phyloP scores from a whole-genome alignment of 495 filamentous ascomycete genomes.

The Xylaria nigripes region DNA sequence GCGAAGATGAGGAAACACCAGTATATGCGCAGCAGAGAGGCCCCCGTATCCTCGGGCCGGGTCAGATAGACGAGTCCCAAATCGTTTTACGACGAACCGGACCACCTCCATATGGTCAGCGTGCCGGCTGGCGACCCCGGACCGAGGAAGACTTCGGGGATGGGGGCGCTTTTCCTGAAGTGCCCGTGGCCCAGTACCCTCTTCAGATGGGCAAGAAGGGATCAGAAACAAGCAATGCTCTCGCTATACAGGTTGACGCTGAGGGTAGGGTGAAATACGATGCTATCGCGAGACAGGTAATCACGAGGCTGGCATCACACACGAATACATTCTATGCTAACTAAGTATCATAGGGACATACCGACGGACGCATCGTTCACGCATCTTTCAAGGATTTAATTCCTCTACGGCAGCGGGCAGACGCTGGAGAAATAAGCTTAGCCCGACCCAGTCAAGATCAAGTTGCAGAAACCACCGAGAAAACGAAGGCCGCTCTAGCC shows the following conservation, averaged over 20 bases:
- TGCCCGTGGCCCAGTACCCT: slow-evolving; percentile 90
- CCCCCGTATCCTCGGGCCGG: slow-evolving; percentile 68
- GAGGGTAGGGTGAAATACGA: slow-evolving; percentile 95
- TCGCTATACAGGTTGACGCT: slow-evolving; percentile 82
- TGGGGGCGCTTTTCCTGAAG: slow-evolving; percentile 89
- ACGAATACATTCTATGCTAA: not conserved
- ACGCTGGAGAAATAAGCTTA: slow-evolving; percentile 88
- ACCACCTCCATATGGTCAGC: slow-evolving; percentile 42
- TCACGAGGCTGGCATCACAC: not conserved
- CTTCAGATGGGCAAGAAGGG: slow-evolving; percentile 86
- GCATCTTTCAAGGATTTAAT: slow-evolving; percentile 96
- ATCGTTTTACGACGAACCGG: slow-evolving; percentile 58
- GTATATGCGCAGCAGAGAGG: slow-evolving; percentile 64
- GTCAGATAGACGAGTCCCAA: slow-evolving; percentile 75
- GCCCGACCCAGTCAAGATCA: slow-evolving; percentile 80
- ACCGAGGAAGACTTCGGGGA: slow-evolving; percentile 91
- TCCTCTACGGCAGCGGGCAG: slow-evolving; percentile 83
- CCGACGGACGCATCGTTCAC: slow-evolving; percentile 76
- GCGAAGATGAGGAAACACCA: slow-evolving; percentile 75
- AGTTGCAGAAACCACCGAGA: slow-evolving; percentile 71
- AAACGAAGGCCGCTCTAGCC: slow-evolving; percentile 77
- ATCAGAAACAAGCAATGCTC: slow-evolving; percentile 68
- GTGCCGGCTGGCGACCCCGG: slow-evolving; percentile 78
- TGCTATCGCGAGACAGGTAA: slow-evolving; percentile 71
- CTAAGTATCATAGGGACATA: slow-evolving; percentile 49